Conservation (phyloP, 2,329 filamentous ascomycete genomes). For the Fusarium setosum region DNA sequence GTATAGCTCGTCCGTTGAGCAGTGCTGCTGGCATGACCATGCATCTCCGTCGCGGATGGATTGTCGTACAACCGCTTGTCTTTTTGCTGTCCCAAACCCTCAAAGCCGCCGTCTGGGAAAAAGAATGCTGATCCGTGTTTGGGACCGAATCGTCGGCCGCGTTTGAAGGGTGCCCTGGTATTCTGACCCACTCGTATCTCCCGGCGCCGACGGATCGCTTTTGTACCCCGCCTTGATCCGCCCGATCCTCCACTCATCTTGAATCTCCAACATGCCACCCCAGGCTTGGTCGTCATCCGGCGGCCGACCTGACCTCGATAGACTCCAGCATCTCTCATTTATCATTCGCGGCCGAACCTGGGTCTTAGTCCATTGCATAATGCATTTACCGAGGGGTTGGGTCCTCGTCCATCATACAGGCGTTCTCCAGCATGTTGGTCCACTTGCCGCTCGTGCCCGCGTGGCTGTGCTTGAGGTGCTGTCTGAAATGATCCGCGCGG, state of each 20-base stretch:
- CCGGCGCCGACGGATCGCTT: slow-evolving; percentile 18
- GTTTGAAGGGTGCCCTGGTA: slow-evolving; percentile 9
- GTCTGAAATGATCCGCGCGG: slow-evolving; percentile 95
- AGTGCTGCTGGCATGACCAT: slow-evolving; percentile 18
- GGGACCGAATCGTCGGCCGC: neutral
- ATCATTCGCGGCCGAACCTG: slow-evolving; percentile 11
- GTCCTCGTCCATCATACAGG: slow-evolving; percentile 93
- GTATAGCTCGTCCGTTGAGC: slow-evolving; percentile 20
- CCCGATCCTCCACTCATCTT: slow-evolving; percentile 31
- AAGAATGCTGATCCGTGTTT: slow-evolving; percentile 13
- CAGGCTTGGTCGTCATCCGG: slow-evolving; percentile 22
- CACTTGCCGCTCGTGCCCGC: slow-evolving; percentile 96
- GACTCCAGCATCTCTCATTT: slow-evolving; percentile 7
- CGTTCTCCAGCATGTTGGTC: slow-evolving; percentile 98
- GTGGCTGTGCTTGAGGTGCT: slow-evolving; percentile 98
- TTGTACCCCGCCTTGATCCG: slow-evolving; percentile 35
- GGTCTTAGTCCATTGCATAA: neutral
- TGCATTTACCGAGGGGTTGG: slow-evolving; percentile 46
- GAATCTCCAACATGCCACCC: slow-evolving; percentile 30
- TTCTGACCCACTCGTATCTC: slow-evolving; percentile 19
- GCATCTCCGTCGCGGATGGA: slow-evolving; percentile 13
- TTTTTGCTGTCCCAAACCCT: slow-evolving; percentile 16
- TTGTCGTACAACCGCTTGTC: slow-evolving; percentile 15
- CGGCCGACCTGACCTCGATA: slow-evolving; percentile 22
- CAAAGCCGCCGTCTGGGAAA: slow-evolving; percentile 6